phyloP scores from a whole-genome alignment of 2,329 filamentous ascomycete species.

The Epichloe sylvatica region DNA sequence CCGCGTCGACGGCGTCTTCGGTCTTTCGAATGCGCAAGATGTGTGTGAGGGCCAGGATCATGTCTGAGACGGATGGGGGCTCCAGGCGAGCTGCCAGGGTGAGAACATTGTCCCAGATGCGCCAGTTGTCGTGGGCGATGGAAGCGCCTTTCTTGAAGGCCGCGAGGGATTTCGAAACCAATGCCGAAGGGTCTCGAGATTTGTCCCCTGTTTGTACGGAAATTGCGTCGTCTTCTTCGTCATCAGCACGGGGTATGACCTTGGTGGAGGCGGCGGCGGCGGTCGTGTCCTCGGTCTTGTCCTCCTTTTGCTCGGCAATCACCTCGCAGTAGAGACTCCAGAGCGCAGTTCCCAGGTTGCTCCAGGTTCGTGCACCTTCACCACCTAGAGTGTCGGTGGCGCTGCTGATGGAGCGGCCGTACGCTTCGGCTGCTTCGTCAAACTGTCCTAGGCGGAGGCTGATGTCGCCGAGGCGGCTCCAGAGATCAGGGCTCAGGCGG shows the following conservation, averaged over 20 bases:
- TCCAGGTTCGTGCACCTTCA: constrained; percentile 84
- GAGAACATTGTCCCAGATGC: constrained; percentile 94
- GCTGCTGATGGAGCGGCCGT: constrained; percentile 62
- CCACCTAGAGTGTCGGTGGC: constrained; percentile 54
- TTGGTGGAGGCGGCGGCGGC: constrained; percentile 15
- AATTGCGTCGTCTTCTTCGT: constrained; percentile 17
- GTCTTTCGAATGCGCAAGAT: constrained; percentile 65
- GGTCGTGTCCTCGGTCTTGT: constrained; percentile 10
- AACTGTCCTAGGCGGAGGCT: constrained; percentile 65
- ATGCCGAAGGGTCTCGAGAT: constrained; percentile 38
- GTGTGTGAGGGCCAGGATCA: constrained; percentile 59
- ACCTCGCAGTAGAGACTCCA: constrained; percentile 51
- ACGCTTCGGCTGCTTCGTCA: constrained; percentile 68
- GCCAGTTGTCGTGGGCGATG: constrained; percentile 72
- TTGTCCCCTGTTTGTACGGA: constrained; percentile 10
- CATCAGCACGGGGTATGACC: neutral
- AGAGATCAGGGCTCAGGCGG: constrained; percentile 66
- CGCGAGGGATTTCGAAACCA: constrained; percentile 60
- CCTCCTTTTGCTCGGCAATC: constrained; percentile 23
- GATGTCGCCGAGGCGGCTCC: constrained; percentile 85
- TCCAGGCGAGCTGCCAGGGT: constrained; percentile 67
- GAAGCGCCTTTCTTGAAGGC: constrained; percentile 80
- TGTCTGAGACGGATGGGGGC: constrained; percentile 61
- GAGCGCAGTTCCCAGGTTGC: constrained; percentile 78
- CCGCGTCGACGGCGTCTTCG: constrained; percentile 64